These are phyloP conservation scores for Smithsoniella earleae DNA, from an alignment of 163 green algal genomes.

Conservation along the genomic window DNA sequence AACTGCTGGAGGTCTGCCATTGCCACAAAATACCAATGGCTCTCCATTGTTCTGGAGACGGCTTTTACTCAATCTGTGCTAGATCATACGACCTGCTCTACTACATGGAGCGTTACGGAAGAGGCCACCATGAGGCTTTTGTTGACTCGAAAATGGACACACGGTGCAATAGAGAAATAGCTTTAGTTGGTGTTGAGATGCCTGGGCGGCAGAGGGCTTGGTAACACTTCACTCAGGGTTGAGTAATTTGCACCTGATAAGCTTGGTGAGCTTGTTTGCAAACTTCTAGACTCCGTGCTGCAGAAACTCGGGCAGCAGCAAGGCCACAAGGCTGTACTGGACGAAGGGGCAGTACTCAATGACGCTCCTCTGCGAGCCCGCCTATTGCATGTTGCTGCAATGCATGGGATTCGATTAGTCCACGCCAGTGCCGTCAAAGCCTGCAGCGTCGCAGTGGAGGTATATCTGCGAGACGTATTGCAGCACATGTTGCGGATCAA, in stretches of 20 bases:
- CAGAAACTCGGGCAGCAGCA: slow-evolving; percentile 30
- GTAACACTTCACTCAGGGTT: not conserved
- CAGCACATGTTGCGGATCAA: slow-evolving; percentile 22
- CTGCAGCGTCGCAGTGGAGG: slow-evolving; percentile 26
- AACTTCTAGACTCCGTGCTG: not conserved
- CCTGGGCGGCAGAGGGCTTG: too few relatives aligned
- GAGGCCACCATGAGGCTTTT: too few relatives aligned
- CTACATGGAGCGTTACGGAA: too few relatives aligned
- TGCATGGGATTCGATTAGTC: not conserved
- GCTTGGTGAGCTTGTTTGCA: not conserved
- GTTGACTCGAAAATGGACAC: too few relatives aligned
- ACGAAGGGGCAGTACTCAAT: slow-evolving; percentile 21
- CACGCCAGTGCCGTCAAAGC: slow-evolving; percentile 9
- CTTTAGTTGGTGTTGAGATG: too few relatives aligned
- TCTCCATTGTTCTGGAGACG: too few relatives aligned
- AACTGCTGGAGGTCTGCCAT: too few relatives aligned
- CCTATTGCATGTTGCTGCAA: slow-evolving; percentile 3
- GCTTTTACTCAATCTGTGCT: too few relatives aligned
- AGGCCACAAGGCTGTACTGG: slow-evolving; percentile 16
- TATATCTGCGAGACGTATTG: not conserved
- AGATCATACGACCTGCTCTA: too few relatives aligned
- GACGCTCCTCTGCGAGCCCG: not conserved
- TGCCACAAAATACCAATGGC: too few relatives aligned
- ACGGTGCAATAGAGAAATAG: too few relatives aligned
- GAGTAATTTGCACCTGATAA: not conserved